Evolutionary conservation across 2,329 filamentous ascomycete species (phyloP).

Genomic region (Ilyonectria destructans): DNA sequence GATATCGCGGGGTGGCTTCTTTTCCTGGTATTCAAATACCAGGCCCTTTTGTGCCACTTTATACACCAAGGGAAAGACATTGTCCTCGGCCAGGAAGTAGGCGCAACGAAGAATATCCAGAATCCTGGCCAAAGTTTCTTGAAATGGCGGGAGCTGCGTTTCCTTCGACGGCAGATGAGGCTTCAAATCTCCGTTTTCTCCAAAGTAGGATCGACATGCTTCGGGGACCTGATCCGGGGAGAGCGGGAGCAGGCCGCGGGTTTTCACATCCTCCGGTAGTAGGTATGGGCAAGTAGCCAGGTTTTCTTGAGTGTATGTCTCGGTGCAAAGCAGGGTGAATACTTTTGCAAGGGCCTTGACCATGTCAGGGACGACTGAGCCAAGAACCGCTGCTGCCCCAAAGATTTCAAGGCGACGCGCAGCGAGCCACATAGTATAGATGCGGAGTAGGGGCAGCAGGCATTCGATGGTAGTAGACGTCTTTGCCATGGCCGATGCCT

Average conservation of each 20-base stretch:
- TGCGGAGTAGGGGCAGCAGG: conserved; percentile 68
- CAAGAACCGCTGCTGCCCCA: conserved; percentile 62
- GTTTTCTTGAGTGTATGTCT: conserved; percentile 59
- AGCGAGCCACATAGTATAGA: conserved; percentile 70
- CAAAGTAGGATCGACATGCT: conserved; percentile 59
- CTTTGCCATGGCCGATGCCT: conserved; percentile 45
- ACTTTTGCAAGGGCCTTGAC: conserved; percentile 63
- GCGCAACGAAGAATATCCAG: conserved; percentile 67
- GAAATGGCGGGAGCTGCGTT: conserved; percentile 51
- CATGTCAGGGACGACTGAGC: conserved; percentile 63
- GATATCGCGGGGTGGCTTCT: not conserved
- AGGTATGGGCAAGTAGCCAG: conserved; percentile 64
- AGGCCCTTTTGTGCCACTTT: conserved; percentile 50
- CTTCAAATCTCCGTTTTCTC: conserved; percentile 57
- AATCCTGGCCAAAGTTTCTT: conserved; percentile 63
- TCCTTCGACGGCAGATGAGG: conserved; percentile 55
- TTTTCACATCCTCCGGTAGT: conserved; percentile 66
- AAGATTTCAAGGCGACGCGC: conserved; percentile 64
- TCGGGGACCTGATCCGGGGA: conserved; percentile 57
- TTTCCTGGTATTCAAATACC: conserved; percentile 54
- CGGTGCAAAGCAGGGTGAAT: conserved; percentile 64
- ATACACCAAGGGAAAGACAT: conserved; percentile 57
- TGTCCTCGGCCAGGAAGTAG: conserved; percentile 63
- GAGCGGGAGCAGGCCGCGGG: conserved; percentile 62
- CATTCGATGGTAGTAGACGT: conserved; percentile 59